Evolutionary conservation across 139 green algal genomes (phyloP).

Genomic region (Coelastrella sp.): DNA sequence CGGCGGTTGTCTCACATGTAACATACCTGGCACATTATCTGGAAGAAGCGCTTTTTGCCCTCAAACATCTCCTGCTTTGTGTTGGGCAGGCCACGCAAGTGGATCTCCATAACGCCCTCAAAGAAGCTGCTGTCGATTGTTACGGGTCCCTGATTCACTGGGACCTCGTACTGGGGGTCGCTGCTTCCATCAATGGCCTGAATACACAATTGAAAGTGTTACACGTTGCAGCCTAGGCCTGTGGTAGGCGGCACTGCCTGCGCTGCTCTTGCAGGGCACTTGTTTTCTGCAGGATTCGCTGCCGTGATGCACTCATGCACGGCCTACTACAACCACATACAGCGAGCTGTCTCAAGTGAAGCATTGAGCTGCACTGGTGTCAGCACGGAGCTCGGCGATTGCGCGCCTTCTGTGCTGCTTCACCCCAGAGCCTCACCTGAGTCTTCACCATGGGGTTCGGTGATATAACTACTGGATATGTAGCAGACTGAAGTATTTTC

Average conservation of each 20-base stretch:
- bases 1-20: neutral
- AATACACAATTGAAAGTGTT: neutral
- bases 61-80: conserved; percentile 45
- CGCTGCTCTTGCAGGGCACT: too few relatives aligned
- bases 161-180: conserved; percentile 23
- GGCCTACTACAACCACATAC: too few relatives aligned
- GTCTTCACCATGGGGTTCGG: conserved; percentile 45
- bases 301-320: too few relatives aligned
- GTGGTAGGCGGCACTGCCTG: too few relatives aligned
- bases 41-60: conserved; percentile 54
- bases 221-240: too few relatives aligned
- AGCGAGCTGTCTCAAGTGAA: too few relatives aligned
- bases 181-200: neutral
- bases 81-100: conserved; percentile 41
- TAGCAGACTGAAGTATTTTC: neutral
- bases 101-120: conserved; percentile 40
- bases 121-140: conserved; percentile 34
- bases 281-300: too few relatives aligned
- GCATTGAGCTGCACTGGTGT: too few relatives aligned
- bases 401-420: neutral
- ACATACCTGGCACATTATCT: conserved; percentile 47
- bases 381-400: neutral
- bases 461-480: conserved; percentile 24
- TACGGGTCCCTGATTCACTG: conserved; percentile 27
- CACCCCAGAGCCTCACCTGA: neutral